phyloP scores from a whole-genome alignment of 805 yeast genomes.

The Saccharomycopsis fermentans region DNA sequence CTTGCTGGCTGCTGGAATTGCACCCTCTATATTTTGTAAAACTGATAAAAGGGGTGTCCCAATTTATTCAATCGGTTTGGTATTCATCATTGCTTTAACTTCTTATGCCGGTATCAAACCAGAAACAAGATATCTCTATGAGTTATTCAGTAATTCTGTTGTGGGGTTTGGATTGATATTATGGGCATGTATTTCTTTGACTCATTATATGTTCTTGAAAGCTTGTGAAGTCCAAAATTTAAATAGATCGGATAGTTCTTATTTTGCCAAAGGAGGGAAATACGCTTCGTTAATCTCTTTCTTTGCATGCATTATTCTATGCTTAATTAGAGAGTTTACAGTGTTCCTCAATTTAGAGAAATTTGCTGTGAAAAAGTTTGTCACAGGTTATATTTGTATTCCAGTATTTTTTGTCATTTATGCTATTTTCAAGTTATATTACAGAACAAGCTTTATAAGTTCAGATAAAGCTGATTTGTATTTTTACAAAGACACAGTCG shows the following conservation, averaged over 20 bases:
- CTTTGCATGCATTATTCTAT: constrained; percentile 26
- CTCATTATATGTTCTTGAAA: constrained; percentile 34
- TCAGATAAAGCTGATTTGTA: constrained; percentile 32
- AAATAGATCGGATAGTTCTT: constrained; percentile 29
- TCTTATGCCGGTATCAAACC: constrained; percentile 35
- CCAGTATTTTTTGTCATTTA: constrained; percentile 31
- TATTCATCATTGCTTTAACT: constrained; percentile 31
- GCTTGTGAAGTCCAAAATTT: constrained; percentile 37
- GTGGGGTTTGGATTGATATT: constrained; percentile 36
- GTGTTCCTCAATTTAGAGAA: constrained; percentile 31
- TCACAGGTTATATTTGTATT: constrained; percentile 27
- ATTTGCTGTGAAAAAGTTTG: constrained; percentile 32
- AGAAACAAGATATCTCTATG: constrained; percentile 31
- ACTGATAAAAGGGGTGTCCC: constrained; percentile 37
- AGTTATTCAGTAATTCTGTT: constrained; percentile 35
- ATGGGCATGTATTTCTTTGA: constrained; percentile 35
- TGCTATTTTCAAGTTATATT: constrained; percentile 29
- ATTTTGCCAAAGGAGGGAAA: constrained; percentile 35
- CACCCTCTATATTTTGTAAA: constrained; percentile 32
- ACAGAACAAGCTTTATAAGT: constrained; percentile 28
- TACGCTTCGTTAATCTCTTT: constrained; percentile 33
- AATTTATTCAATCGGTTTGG: constrained; percentile 31
- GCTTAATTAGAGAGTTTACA: constrained; percentile 34
- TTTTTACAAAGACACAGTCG: constrained; percentile 36
- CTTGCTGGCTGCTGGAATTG: constrained; percentile 35